Evolutionary conservation across 192 early-diverging fungal species (phyloP), one percentile per base, ranked within the genome.

Genomic region (Coemansia sp.): DNA sequence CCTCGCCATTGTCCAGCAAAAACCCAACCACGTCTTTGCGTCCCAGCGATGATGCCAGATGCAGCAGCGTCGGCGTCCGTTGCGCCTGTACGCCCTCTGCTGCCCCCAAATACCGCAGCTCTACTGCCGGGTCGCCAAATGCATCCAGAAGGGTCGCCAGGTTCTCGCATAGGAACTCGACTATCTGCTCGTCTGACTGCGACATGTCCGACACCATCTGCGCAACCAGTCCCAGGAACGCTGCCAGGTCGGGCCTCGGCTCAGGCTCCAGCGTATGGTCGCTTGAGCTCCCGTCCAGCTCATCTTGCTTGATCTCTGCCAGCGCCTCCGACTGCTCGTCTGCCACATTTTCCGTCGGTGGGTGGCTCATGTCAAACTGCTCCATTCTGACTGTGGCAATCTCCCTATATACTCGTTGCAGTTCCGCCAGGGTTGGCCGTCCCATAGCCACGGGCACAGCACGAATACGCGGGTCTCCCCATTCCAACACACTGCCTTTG

Each of bases 401-500:
- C 9, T 53, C 57, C 1, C 47, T 27, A 38, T 84, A 84, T 6
- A 73, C 64, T 18, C 64, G 76, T 12, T 62, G 57, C 34, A 85
- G 64, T 49, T 71, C 83, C 22, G 61, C 25, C 49, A 80, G 63
- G 12, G 73, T 90, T 7, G 94, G 93, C 2, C 93, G 85, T 1
- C 83, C 82, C 21, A 92, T 92, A 0, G 89, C 79, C 67, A 95
- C 92, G 0, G 94, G 94, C 58, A 93, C 83, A 7, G 82, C 74
- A 0, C 85, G 81, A 38, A 95, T 77, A 1, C 83, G 67, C 12
- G 74, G 59, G 50, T 90, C 87, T 26, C 69, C 79, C 71, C 66
- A 69, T 27, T 28, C 34, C 31, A 82, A 19, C 7, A 48, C 52
- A 28, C 49, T 25, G 19, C 44, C 9, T 8, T 34, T 38, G 16